Percentiles rank a stretch among this genome's conserved stretches.
Conservation (phyloP, 129 eudicot genomes). For the Deinandra increscens region DNA sequence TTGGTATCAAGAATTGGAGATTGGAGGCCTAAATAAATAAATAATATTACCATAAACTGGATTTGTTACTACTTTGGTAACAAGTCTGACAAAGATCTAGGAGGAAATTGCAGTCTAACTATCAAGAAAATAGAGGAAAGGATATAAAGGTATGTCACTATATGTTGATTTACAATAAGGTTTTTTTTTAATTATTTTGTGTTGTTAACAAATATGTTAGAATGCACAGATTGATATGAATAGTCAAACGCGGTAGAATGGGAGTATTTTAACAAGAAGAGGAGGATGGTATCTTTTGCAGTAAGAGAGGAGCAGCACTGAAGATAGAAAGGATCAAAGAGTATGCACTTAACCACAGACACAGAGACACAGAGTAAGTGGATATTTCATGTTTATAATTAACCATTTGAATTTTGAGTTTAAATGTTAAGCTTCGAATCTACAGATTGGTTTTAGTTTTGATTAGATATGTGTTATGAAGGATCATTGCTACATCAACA, state of each 20-base stretch:
- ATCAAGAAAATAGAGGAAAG: conserved; percentile 43
- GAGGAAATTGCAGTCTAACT: conserved; percentile 47
- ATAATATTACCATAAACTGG: background rate
- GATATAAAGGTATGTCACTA: conserved; percentile 61
- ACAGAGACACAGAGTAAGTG: conserved; percentile 65
- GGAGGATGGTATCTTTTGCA: conserved; percentile 47
- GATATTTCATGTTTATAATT: background rate
- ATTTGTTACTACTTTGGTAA: background rate
- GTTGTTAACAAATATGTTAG: conserved; percentile 4
- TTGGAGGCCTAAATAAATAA: too few relatives aligned
- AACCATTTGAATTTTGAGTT: conserved; percentile 17
- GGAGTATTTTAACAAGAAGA: conserved; percentile 65
- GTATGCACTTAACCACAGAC: too few relatives aligned
- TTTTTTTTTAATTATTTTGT: background rate
- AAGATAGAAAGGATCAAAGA: conserved; percentile 75
- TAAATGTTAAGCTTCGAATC: background rate
- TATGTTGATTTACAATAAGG: background rate
- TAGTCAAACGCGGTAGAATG: conserved; percentile 84
- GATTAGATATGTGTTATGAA: background rate
- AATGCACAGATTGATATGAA: conserved; percentile 55
- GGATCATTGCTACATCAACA: background rate
- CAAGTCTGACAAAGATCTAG: background rate
- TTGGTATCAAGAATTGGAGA: too few relatives aligned
- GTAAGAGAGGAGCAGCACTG: conserved; percentile 69
- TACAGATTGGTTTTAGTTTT: background rate